Evolutionary conservation across 2,329 filamentous ascomycete genomes (phyloP), one percentile per base, ranked within the genome.

Genomic region (Gyromitra esculenta): DNA sequence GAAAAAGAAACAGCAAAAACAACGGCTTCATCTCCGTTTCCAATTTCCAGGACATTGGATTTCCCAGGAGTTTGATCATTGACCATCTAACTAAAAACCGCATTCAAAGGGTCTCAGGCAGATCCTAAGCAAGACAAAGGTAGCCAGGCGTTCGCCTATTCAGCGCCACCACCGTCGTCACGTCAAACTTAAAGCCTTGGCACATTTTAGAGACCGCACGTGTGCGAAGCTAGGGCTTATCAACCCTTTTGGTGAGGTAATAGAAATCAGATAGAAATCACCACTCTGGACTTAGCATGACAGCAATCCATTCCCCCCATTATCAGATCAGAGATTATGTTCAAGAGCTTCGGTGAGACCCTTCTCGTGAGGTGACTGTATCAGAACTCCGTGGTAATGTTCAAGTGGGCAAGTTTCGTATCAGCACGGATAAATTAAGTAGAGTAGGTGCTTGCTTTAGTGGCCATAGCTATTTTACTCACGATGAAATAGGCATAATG

Each of bases 241-340:
- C 72, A 48, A 41, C 37, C 13, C 39, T 64, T 70, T 69, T 50
- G 37, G 65, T 75, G 72, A 75, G 57, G 72, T 75, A 75, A 75
- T 71, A 57, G 67, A 57, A 75, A 75, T 64, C 69, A 57, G 59
- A 48, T 65, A 52, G 62, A 65, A 65, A 50, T 57, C 37, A 68
- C 54, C 41, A 25, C 54, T n/a, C 59, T 57, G 39, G 13, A n/a
- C 59, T 11, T 41, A 62, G 62, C 25, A 65, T 67, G 48, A 67
- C 63, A 67, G 43, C 63, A 41, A 67, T 31, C 25, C 50, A 21
- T 50, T 67, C n/a, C 45, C 43, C 57, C 59, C 39, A 72, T 39
- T 71, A 64, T 64, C 37, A 65, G 62, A 65, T 21, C 18, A 31
- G 52, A 31, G 31, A 35, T 35, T 43, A 21, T 18, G 31, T 35